Evolutionary conservation across 2,329 filamentous ascomycete species (phyloP), one percentile per base, ranked within the genome.

Genomic region (Talaromyces rugulosus): DNA sequence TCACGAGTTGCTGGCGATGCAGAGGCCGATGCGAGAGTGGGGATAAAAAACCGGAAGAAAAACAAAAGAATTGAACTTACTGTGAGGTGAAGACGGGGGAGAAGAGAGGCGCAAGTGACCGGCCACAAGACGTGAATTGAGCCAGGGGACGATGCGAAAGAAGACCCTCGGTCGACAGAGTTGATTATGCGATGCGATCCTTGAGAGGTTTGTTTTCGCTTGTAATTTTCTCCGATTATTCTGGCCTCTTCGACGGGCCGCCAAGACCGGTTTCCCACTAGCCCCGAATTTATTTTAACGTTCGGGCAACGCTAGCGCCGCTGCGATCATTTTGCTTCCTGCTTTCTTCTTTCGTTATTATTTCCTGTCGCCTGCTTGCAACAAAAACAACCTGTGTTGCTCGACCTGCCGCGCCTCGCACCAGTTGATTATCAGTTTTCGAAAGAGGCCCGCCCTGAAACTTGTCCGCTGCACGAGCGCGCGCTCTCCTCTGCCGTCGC

Each of bases 271-370:
- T n/a, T 23, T 31, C 44, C 31, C 34, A 34, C 34, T 31, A 28
- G 56, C 56, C 36, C 42, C 18, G 18, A 58, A 58, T 36, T 31
- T n/a, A 23, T 33, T 51, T 61, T 57, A 58, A 50, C 56, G 31
- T 56, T 40, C 14, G n/a, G 40, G 18, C 23, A 12, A 31, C 56
- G 40, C 18, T 50, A 56, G 52, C 53, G 53, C 53, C 16, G 56
- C 2, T 23, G 23, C 23, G 23, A 44, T 18, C 44, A 27, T 47
- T 55, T 23, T 44, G 51, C 50, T 52, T 55, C 44, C 36, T 56
- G 27, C 27, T 59, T 28, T 30, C 31, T 56, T 44, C 14, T 57
- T 44, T 11, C 30, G 8, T 4, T 7, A 6, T 23, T 9, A 11
- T 11, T 27, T 47, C 44, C 18, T 47, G 44, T 47, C 44, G 36